Evolutionary conservation across 139 green algal species (phyloP).

Genomic region (Yamagishiella unicocca): DNA sequence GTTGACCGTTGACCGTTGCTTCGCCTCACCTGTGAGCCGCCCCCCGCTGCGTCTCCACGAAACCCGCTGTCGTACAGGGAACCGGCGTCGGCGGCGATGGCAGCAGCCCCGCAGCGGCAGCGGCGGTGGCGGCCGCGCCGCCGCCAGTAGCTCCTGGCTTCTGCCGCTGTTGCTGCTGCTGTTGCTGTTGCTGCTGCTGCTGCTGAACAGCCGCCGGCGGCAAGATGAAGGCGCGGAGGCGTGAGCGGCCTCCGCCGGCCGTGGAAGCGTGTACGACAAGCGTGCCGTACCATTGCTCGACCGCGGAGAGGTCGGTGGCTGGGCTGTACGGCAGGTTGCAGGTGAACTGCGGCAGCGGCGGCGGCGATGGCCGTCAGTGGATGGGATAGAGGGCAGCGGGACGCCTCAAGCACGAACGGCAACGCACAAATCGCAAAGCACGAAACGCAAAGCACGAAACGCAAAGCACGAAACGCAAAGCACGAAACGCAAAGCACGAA

Average conservation of each 20-base stretch:
- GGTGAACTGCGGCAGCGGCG: conserved; percentile 10
- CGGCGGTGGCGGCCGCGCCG: not conserved
- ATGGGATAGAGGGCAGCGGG: too few relatives aligned
- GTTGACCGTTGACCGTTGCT: too few relatives aligned
- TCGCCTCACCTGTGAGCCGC: conserved; percentile 16
- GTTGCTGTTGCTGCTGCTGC: conserved; percentile 28
- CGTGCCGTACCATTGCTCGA: conserved; percentile 42
- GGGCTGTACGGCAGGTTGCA: conserved; percentile 45
- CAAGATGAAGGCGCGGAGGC: conserved; percentile 16
- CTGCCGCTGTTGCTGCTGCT: conserved; percentile 29
- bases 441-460: too few relatives aligned
- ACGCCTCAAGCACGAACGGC: too few relatives aligned
- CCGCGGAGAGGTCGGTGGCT: conserved; percentile 48
- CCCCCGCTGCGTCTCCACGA: conserved; percentile 19
- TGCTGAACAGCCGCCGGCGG: conserved; percentile 6
- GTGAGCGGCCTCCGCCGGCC: not conserved
- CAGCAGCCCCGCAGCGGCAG: conserved; percentile 12
- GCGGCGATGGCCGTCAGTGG: too few relatives aligned
- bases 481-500: too few relatives aligned
- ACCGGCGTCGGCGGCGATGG: not conserved
- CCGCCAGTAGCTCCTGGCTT: too few relatives aligned
- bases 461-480: too few relatives aligned
- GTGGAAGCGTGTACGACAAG: conserved; percentile 47
- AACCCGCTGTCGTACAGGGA: conserved; percentile 4
- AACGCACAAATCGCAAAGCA: too few relatives aligned